These are phyloP conservation scores for Diaporthe destruens DNA, from an alignment of 2,329 filamentous ascomycete species.

Conservation along the genomic window DNA sequence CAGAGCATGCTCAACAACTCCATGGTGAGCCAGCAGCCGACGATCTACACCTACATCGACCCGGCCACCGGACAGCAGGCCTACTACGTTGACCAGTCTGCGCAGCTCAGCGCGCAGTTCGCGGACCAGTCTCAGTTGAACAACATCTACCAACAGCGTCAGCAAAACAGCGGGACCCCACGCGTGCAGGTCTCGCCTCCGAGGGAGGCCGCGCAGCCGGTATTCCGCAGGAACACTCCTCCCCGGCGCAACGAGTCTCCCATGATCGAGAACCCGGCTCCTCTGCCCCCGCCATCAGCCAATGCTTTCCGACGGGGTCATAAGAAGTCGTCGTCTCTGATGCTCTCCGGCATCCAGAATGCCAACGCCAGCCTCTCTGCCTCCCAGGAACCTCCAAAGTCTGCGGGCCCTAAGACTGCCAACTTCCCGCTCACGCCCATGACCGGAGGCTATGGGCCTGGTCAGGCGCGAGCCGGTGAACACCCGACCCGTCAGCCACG, in stretches of 20 bases:
- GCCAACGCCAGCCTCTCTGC: constrained; percentile 53
- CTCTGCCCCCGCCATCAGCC: constrained; percentile 87
- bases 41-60: constrained; percentile 87
- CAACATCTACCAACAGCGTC: constrained; percentile 59
- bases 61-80: constrained; percentile 86
- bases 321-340: constrained; percentile 86
- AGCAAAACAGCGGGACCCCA: constrained; percentile 71
- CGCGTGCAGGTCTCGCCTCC: constrained; percentile 87
- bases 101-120: constrained; percentile 53
- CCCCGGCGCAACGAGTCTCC: constrained; percentile 78
- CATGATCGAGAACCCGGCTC: constrained; percentile 66
- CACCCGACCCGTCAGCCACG: constrained; percentile 94
- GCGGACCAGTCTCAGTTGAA: constrained; percentile 43
- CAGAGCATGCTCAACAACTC: constrained; percentile 61
- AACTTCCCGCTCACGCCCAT: constrained; percentile 84
- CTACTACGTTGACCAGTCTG: constrained; percentile 80
- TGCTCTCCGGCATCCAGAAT: constrained; percentile 66
- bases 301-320: constrained; percentile 94
- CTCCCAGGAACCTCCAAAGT: constrained; percentile 63
- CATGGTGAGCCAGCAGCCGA: constrained; percentile 74
- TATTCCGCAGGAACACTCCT: constrained; percentile 73
- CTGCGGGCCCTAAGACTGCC: constrained; percentile 80
- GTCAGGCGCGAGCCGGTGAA: constrained; percentile 92
- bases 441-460: constrained; percentile 90
- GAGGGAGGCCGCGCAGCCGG: constrained; percentile 66